Conservation (phyloP, 352 stramenopile species). For the Paralagenidium karlingii region DNA sequence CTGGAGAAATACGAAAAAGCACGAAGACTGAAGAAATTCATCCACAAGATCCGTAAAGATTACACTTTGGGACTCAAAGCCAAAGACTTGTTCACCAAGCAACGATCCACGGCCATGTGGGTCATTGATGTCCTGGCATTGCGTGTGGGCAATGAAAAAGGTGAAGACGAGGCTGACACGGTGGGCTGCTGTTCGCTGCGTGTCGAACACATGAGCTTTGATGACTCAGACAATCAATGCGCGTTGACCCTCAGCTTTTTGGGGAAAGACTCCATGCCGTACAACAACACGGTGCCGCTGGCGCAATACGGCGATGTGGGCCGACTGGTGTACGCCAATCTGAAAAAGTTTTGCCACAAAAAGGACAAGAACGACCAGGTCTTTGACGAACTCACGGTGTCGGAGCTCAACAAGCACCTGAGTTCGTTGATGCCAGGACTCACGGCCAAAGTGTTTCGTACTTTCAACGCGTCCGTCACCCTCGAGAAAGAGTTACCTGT, state of each 20-base stretch:
- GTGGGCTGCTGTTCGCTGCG: constrained; percentile 99
- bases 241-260: constrained; percentile 98
- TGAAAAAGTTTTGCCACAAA: constrained; percentile 93
- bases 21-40: constrained; percentile 94
- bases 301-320: constrained; percentile 82
- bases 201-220: constrained; percentile 98
- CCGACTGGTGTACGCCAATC: constrained; percentile 90
- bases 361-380: constrained; percentile 96
- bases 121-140: constrained; percentile 99
- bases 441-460: constrained; percentile 99
- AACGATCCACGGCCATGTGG: constrained; percentile 99
- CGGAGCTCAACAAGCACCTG: constrained; percentile 97
- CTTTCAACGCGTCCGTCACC: constrained; percentile 99
- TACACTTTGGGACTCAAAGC: constrained; percentile 82
- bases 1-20: constrained; percentile 99
- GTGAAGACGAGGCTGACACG: constrained; percentile 97
- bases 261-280: constrained; percentile 99
- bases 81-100: constrained; percentile 85
- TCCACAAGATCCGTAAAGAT: constrained; percentile 90
- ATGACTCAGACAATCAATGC: constrained; percentile 71
- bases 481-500: constrained; percentile 94
- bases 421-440: constrained; percentile 98
- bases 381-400: constrained; percentile 94
- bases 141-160: constrained; percentile 99
- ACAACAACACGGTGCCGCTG: constrained; percentile 99